Evolutionary conservation across 23 red algal genomes (phyloP), one percentile per base, ranked within the genome.

Genomic region (Gracilaria caudata): DNA sequence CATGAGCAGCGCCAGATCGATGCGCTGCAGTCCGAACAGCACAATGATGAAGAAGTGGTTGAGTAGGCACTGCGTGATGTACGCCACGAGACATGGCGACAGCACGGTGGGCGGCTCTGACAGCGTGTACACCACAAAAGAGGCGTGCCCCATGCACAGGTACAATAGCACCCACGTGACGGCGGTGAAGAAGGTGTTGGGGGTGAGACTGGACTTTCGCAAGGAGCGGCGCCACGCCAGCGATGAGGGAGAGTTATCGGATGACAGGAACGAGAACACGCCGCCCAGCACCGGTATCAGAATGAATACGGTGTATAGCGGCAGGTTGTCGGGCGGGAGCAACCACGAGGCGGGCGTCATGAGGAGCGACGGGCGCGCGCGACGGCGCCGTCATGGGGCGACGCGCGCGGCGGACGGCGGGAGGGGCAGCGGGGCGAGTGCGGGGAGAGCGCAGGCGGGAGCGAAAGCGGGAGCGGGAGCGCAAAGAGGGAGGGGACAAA

Each of bases 11-110:
- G 83, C 83, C n/a, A 87, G 66, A 60, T 87, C 83, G 24, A 87
- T 75, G 11, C 83, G 83, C 51, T 87, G 83, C 70, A 87, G 58
- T 41, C 83, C 83, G 68, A 87, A 87, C 16, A 87, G 51, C 36
- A 87, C 83, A 44, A 87, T 87, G 68, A 87, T 87, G 51, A 49
- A 87, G 41, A 87, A 87, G 72, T 87, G 83, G 23, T 87, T 74
- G 21, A 87, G 68, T 3, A 87, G 51, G 29, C 38, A 60, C 17
- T 87, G 83, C 9, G 83, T 87, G 32, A 87, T 26, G 45, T 87
- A 87, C 20, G 40, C 83, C n/a, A 87, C 56, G 25, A 79, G 51
- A 56, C 46, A 57, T 0, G 68, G 68, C 21, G 58, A 58, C 30
- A 79, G 51, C 25, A 79, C 51, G 12, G 68, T 38, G n/a, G 65